Percentiles rank a stretch among this genome's conserved stretches.
phyloP scores from a whole-genome alignment of 345 rosid species.

The Eucalyptus cloeziana region DNA sequence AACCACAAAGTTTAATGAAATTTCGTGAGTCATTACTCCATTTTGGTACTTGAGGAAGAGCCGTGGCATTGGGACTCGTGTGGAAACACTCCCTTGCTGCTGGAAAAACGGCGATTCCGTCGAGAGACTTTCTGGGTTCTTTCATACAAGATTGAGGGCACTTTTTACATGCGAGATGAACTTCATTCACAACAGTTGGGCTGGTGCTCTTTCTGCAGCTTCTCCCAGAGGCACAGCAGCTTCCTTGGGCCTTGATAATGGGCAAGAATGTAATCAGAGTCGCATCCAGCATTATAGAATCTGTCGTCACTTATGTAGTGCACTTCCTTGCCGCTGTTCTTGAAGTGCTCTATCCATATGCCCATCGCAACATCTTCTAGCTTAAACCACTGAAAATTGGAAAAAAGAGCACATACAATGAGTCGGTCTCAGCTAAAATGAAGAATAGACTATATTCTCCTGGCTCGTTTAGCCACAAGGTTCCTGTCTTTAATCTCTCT shows the following conservation, averaged over 20 bases:
- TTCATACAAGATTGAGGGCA: not conserved
- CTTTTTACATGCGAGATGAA: not conserved
- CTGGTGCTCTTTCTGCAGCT: constrained; percentile 54
- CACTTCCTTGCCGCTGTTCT: constrained; percentile 38
- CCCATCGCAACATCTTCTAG: constrained; percentile 96
- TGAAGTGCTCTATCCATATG: constrained; percentile 76
- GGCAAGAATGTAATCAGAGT: constrained; percentile 59
- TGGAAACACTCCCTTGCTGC: not conserved
- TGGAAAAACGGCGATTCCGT: not conserved
- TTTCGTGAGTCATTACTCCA: not conserved
- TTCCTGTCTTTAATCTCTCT: not conserved
- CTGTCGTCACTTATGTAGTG: constrained; percentile 54
- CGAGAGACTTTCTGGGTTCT: not conserved
- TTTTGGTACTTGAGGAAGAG: not conserved
- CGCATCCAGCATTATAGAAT: constrained; percentile 72
- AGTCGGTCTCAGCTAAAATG: not conserved
- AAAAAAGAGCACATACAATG: not conserved
- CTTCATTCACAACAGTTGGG: constrained; percentile 65
- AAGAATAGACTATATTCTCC: not conserved
- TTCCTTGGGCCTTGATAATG: constrained; percentile 82
- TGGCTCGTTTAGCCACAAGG: not conserved
- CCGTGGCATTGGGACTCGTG: not conserved
- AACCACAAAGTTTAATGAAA: not conserved
- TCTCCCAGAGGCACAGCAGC: constrained; percentile 86
- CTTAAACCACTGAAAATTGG: constrained; percentile 56